Evolutionary conservation across 805 yeast species (phyloP).

Genomic region (Candida silvatica): DNA sequence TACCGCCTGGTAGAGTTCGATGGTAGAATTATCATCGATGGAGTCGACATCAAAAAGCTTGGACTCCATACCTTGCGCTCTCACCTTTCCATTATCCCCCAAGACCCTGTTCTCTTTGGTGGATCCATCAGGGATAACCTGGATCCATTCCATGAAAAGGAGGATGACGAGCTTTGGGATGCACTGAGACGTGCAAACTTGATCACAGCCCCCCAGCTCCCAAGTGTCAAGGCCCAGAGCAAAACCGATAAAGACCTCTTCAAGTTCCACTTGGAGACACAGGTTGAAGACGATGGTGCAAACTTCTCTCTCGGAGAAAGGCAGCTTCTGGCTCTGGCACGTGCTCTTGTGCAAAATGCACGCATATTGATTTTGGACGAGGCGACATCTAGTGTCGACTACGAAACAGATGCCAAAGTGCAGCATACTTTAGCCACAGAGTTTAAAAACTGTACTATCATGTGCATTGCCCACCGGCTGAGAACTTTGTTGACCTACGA

Average conservation of each 20-base stretch:
- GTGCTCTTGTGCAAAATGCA: constrained; percentile 59
- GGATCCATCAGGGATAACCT: constrained; percentile 51
- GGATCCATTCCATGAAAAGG: constrained; percentile 48
- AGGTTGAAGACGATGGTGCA: constrained; percentile 59
- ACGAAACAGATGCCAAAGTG: constrained; percentile 58
- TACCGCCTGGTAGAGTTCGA: constrained; percentile 46
- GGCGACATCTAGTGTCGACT: constrained; percentile 71
- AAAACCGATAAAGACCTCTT: constrained; percentile 26
- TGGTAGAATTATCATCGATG: constrained; percentile 49
- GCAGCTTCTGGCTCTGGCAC: constrained; percentile 58
- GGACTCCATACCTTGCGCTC: constrained; percentile 50
- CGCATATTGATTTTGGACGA: constrained; percentile 62
- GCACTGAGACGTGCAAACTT: constrained; percentile 50
- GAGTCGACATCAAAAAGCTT: constrained; percentile 39
- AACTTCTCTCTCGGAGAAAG: constrained; percentile 69
- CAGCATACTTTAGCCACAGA: constrained; percentile 51
- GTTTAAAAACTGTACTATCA: constrained; percentile 53
- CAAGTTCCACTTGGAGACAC: constrained; percentile 53
- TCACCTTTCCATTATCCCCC: constrained; percentile 59
- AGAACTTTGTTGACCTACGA: constrained; percentile 56
- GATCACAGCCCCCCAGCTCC: constrained; percentile 31
- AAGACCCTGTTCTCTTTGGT: constrained; percentile 58
- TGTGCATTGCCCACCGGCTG: constrained; percentile 68
- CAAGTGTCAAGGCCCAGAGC: constrained; percentile 25
- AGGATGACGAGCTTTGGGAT: constrained; percentile 49